A percentile compares a stretch with the other conserved stretches of the same genome.
Conservation (phyloP, 306 rosid genomes). For the Dalbergia cochinchinensis region DNA sequence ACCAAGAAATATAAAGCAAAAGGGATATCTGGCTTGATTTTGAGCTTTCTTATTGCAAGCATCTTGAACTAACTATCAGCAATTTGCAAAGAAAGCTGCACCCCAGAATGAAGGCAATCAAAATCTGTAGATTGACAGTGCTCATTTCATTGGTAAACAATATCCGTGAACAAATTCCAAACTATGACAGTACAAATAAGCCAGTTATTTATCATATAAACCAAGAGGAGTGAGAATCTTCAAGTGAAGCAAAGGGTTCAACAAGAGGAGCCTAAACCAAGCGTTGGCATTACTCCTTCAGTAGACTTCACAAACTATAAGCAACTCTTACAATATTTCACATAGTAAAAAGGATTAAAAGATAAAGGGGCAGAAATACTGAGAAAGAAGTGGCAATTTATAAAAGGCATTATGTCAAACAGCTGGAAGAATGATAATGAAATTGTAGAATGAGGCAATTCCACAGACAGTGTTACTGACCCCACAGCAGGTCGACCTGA, state of each 20-base stretch:
- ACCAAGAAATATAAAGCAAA: conserved; percentile 37
- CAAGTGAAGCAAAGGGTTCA: neutral
- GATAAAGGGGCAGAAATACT: neutral
- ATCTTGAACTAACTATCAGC: conserved; percentile 39
- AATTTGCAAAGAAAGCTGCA: conserved; percentile 11
- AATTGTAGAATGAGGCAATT: too few relatives aligned
- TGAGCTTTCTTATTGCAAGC: conserved; percentile 51
- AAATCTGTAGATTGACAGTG: conserved; percentile 26
- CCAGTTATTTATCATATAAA: neutral
- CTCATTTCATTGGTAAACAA: neutral
- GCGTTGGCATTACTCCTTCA: conserved; percentile 9
- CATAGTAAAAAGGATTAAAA: neutral
- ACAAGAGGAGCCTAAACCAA: neutral
- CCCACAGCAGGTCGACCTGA: too few relatives aligned
- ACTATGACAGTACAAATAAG: neutral
- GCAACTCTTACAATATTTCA: neutral
- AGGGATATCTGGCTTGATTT: conserved; percentile 39
- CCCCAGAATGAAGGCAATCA: conserved; percentile 30
- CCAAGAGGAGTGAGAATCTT: neutral
- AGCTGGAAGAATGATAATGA: neutral
- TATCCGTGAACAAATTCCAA: neutral
- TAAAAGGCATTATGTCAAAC: neutral
- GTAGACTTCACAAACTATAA: neutral
- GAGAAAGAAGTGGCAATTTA: neutral
- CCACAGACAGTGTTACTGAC: too few relatives aligned